These are phyloP conservation scores for Cercospora sp. DNA, from an alignment of 2,329 filamentous ascomycete genomes.

Conservation along the genomic window DNA sequence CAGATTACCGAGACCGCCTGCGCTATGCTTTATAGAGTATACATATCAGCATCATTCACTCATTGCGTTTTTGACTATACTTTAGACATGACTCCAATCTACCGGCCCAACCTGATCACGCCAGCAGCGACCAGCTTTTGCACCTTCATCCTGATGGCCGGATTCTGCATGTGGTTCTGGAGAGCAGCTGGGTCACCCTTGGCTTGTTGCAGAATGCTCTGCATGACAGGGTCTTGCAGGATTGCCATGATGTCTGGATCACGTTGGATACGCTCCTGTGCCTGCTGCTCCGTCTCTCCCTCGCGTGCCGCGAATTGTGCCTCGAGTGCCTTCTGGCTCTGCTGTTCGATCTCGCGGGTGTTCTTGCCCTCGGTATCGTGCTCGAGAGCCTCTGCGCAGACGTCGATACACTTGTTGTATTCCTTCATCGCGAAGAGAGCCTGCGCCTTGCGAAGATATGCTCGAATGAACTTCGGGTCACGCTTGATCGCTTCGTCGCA, in stretches of 20 bases:
- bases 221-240: conserved; percentile 96
- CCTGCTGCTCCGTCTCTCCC: conserved; percentile 90
- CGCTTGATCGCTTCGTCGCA: conserved; percentile 89
- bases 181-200: conserved; percentile 89
- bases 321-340: conserved; percentile 87
- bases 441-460: conserved; percentile 95
- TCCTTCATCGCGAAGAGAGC: conserved; percentile 97
- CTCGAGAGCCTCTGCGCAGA: conserved; percentile 74
- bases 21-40: conserved; percentile 10
- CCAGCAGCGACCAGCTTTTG: conserved; percentile 93
- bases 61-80: neutral
- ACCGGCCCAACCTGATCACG: conserved; percentile 61
- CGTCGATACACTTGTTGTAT: conserved; percentile 91
- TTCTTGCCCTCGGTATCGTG: conserved; percentile 81
- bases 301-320: conserved; percentile 89
- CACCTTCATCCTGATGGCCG: conserved; percentile 79
- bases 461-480: conserved; percentile 88
- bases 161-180: conserved; percentile 96
- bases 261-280: conserved; percentile 81
- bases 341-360: conserved; percentile 85
- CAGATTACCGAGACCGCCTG: neutral
- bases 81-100: neutral
- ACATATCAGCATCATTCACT: conserved; percentile 11
- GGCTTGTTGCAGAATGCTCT: conserved; percentile 92
- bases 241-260: conserved; percentile 72